Percentiles rank a stretch among this genome's conserved stretches.
Conservation (phyloP, 108 stramenopile species). For the Cyclotella distinguenda region DNA sequence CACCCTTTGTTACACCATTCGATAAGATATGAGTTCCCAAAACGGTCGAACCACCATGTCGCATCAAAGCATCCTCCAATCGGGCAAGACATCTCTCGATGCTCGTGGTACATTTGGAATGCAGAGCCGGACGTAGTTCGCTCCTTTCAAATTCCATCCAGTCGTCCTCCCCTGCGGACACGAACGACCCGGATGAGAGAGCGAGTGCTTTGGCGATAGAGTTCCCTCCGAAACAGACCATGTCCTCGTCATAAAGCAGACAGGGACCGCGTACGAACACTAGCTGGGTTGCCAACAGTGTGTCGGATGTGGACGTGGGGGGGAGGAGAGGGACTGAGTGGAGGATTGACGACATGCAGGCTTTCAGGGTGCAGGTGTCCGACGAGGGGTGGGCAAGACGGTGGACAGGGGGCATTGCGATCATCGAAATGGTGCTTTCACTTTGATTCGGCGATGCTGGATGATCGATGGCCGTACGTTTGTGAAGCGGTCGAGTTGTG, state of each 20-base stretch:
- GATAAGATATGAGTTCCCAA: conserved; percentile 2
- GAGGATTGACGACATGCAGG: conserved; percentile 58
- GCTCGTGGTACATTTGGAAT: conserved; percentile 7
- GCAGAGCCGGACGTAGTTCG: conserved; percentile 44
- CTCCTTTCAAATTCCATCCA: conserved; percentile 83
- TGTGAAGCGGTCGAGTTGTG: too few species aligned
- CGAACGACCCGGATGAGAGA: not conserved
- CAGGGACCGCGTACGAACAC: conserved; percentile 45
- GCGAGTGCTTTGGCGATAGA: conserved; percentile 72
- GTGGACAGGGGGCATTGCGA: conserved; percentile 15
- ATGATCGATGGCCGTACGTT: too few species aligned
- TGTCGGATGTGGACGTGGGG: conserved; percentile 26
- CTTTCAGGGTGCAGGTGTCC: conserved; percentile 65
- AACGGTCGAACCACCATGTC: conserved; percentile 28
- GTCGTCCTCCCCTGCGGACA: conserved; percentile 55
- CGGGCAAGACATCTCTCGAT: conserved; percentile 10
- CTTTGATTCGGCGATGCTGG: too few species aligned
- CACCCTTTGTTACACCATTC: too few species aligned
- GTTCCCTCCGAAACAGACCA: conserved; percentile 77
- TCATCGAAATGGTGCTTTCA: too few species aligned
- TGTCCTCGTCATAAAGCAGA: conserved; percentile 38
- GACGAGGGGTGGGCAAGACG: conserved; percentile 36
- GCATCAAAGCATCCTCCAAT: conserved; percentile 24
- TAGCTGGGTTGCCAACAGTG: conserved; percentile 1
- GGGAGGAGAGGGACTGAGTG: conserved; percentile 47